These are phyloP conservation scores for Rosa chinensis DNA, from an alignment of 306 rosid genomes.

Conservation along the genomic window DNA sequence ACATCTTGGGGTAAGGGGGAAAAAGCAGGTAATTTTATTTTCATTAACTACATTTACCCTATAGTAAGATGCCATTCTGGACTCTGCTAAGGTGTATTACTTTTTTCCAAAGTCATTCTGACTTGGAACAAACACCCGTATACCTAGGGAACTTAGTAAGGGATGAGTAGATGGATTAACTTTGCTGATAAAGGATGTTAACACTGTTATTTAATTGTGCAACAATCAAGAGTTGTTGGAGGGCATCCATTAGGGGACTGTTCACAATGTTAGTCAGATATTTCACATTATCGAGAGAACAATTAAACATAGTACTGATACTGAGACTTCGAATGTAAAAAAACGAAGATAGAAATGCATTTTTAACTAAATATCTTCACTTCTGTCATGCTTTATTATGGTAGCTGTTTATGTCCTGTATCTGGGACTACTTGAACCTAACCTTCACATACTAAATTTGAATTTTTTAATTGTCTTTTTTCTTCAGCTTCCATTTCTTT, in stretches of 20 bases:
- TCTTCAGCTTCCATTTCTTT: conserved; percentile 84
- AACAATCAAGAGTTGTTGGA: not conserved
- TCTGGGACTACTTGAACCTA: not conserved
- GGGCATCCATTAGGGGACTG: not conserved
- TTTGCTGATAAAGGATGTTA: not conserved
- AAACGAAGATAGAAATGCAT: not conserved
- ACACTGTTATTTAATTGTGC: not conserved
- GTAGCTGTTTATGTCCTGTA: not conserved
- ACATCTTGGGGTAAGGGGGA: conserved; percentile 95
- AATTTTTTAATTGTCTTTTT: conserved; percentile 13
- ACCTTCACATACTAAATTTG: not conserved
- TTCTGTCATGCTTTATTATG: not conserved
- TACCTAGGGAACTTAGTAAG: not conserved
- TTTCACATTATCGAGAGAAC: not conserved
- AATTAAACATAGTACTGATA: not conserved
- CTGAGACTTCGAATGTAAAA: not conserved
- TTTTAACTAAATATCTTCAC: not conserved
- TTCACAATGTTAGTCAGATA: not conserved
- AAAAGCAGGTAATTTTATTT: conserved; percentile 58
- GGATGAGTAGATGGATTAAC: not conserved
- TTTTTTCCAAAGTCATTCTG: not conserved
- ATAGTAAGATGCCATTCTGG: not conserved
- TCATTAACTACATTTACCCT: not conserved
- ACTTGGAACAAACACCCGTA: not conserved
- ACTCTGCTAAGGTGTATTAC: not conserved